phyloP scores from a whole-genome alignment of 139 green algal genomes.

The Closterium sp. region DNA sequence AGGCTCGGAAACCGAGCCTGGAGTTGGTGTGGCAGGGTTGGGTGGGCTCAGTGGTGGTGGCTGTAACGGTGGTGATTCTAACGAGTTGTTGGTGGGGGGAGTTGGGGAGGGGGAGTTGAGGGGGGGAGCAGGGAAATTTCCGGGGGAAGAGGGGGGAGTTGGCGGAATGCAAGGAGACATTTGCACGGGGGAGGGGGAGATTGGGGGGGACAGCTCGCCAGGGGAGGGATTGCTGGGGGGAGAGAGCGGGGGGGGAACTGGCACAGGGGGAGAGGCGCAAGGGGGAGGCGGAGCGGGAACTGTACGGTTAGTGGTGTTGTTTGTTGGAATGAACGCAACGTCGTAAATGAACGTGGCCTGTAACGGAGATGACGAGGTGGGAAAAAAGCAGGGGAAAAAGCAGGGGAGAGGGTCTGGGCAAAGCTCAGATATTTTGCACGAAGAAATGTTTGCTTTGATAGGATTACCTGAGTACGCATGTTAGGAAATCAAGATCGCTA shows the following conservation, averaged over 20 bases:
- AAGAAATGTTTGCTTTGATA: too few species aligned
- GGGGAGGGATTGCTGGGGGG: neutral
- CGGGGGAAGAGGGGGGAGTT: neutral
- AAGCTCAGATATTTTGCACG: neutral
- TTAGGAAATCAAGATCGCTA: too few species aligned
- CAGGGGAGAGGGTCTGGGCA: neutral
- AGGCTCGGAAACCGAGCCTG: neutral
- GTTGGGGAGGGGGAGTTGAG: neutral
- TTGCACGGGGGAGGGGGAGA: neutral
- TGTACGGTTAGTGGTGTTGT: neutral
- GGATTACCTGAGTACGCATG: too few species aligned
- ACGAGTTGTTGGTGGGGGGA: neutral
- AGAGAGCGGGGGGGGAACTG: neutral
- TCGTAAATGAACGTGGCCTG: neutral
- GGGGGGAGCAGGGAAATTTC: neutral
- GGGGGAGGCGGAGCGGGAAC: neutral
- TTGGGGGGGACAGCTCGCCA: too few species aligned
- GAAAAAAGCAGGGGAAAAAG: neutral
- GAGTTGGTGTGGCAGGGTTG: neutral
- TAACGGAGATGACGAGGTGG: neutral
- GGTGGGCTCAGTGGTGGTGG: neutral
- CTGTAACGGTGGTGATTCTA: neutral
- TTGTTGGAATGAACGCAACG: neutral
- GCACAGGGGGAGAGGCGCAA: neutral
- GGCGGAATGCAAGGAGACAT: neutral